Conservation (phyloP, 805 yeast species). For the Metschnikowia koreensis region DNA sequence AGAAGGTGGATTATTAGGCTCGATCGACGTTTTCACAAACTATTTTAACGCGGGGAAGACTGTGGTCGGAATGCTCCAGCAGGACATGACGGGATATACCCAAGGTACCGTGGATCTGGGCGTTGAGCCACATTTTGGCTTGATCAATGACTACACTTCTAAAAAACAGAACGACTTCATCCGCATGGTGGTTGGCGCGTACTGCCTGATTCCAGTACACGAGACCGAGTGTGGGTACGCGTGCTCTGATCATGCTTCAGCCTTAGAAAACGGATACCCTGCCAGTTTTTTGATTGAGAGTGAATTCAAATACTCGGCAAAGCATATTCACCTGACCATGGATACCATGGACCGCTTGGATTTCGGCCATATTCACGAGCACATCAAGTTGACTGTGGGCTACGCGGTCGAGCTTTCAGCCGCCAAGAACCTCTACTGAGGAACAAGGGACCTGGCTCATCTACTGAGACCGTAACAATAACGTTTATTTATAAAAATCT, state of each 20-base stretch:
- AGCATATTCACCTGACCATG: slow-evolving; percentile 69
- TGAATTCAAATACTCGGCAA: slow-evolving; percentile 59
- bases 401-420: slow-evolving; percentile 61
- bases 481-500: neutral
- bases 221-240: slow-evolving; percentile 88
- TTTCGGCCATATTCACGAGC: slow-evolving; percentile 76
- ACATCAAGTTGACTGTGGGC: slow-evolving; percentile 73
- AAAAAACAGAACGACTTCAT: slow-evolving; percentile 55
- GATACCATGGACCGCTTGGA: slow-evolving; percentile 83
- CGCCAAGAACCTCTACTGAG: slow-evolving; percentile 18
- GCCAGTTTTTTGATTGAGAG: slow-evolving; percentile 80
- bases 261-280: slow-evolving; percentile 79
- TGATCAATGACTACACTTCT: slow-evolving; percentile 70
- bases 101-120: slow-evolving; percentile 48
- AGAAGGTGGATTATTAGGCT: slow-evolving; percentile 88
- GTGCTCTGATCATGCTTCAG: slow-evolving; percentile 91
- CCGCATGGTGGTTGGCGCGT: slow-evolving; percentile 56
- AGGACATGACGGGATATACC: slow-evolving; percentile 89
- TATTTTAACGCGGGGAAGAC: slow-evolving; percentile 46
- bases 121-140: slow-evolving; percentile 69
- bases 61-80: slow-evolving; percentile 85
- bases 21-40: slow-evolving; percentile 67
- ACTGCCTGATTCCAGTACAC: slow-evolving; percentile 65
- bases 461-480: too few species aligned
- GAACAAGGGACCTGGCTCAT: neutral